Percentiles rank a stretch among this genome's conserved stretches.
phyloP scores from a whole-genome alignment of 768 basidiomycete species.

The Boletus sp. region DNA sequence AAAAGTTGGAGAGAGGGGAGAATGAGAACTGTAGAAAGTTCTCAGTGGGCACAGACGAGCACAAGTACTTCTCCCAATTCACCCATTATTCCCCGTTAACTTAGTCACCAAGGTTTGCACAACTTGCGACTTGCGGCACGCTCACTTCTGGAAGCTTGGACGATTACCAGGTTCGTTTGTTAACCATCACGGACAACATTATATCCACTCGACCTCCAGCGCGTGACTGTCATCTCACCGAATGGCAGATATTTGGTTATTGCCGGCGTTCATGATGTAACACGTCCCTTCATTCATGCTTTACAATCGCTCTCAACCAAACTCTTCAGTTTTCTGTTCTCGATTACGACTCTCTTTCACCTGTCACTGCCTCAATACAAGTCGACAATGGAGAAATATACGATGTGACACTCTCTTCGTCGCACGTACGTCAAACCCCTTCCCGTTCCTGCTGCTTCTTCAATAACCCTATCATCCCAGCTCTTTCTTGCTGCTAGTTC shows the following conservation, averaged over 20 bases:
- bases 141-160: conserved; percentile 59
- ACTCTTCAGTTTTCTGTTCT: conserved; percentile 59
- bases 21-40: conserved; percentile 89
- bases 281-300: conserved; percentile 24
- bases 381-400: conserved; percentile 79
- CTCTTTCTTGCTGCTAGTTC: conserved; percentile 65
- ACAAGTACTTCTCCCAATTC: conserved; percentile 47
- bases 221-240: conserved; percentile 82
- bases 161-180: conserved; percentile 79
- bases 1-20: conserved; percentile 57
- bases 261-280: conserved; percentile 71
- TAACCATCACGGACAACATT: not conserved
- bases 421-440: conserved; percentile 45
- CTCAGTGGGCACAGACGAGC: conserved; percentile 41
- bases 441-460: not conserved
- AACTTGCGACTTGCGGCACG: conserved; percentile 53
- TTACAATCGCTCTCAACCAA: conserved; percentile 10
- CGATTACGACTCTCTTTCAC: conserved; percentile 56
- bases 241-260: conserved; percentile 62
- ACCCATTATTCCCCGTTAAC: conserved; percentile 11
- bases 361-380: conserved; percentile 45
- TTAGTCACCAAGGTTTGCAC: conserved; percentile 16
- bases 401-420: conserved; percentile 74
- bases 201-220: conserved; percentile 39
- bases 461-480: conserved; percentile 34